phyloP scores from a whole-genome alignment of 2,329 filamentous ascomycete genomes.

The Dryadomyces sulphureus region DNA sequence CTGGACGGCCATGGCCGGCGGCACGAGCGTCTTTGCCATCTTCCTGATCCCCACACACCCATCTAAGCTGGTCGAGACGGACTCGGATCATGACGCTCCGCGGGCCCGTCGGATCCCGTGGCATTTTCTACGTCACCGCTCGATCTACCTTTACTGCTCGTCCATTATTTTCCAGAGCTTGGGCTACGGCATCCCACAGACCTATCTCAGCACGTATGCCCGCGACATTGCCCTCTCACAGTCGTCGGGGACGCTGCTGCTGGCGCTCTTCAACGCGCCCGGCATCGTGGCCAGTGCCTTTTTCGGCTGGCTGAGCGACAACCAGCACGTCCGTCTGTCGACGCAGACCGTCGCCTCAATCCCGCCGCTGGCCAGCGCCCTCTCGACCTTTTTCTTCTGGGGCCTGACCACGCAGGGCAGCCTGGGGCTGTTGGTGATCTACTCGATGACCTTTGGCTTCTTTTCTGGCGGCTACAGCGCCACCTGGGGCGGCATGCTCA shows the following conservation, averaged over 20 bases:
- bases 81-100: not conserved
- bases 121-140: not conserved
- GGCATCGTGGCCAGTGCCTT: conserved; percentile 1
- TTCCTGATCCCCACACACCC: not conserved
- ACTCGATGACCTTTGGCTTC: conserved; percentile 4
- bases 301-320: conserved; percentile 4
- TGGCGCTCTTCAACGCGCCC: conserved; percentile 1
- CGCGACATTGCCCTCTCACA: not conserved
- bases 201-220: conserved; percentile 2
- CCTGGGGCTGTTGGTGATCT: conserved; percentile 1
- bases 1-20: conserved; percentile 7
- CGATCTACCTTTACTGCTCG: conserved; percentile 2
- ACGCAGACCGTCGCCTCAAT: not conserved
- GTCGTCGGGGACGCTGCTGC: conserved; percentile 1
- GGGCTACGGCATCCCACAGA: conserved; percentile 3
- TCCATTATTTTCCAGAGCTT: conserved; percentile 3
- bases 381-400: conserved; percentile 2
- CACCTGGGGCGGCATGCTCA: conserved; percentile 2
- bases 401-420: not conserved
- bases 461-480: conserved; percentile 4
- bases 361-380: not conserved
- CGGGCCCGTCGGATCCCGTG: not conserved
- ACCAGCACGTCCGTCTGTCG: not conserved
- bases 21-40: not conserved
- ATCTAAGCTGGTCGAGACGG: not conserved